phyloP scores from a whole-genome alignment of 1,284 basidiomycete genomes.

The Violaceomyces palustris region DNA sequence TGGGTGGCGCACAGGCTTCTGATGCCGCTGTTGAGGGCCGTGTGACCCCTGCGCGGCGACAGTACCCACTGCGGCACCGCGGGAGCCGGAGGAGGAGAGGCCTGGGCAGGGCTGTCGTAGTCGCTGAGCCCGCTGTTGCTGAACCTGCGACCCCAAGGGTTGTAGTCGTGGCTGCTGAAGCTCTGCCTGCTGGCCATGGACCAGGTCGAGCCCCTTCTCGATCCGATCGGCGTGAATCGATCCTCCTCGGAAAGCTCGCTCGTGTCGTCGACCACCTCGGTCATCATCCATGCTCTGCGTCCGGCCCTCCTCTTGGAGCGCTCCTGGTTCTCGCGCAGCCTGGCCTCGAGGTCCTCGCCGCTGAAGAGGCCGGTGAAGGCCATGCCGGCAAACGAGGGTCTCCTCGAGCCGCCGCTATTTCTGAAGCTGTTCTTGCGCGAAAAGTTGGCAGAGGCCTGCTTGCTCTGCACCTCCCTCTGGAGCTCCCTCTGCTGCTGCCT shows the following conservation, averaged over 20 bases:
- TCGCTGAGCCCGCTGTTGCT: conserved; percentile 30
- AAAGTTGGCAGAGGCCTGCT: neutral
- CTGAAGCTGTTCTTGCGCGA: conserved; percentile 36
- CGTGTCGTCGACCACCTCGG: conserved; percentile 43
- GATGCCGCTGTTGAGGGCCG: conserved; percentile 92
- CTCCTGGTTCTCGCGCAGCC: conserved; percentile 46
- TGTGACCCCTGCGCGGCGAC: conserved; percentile 76
- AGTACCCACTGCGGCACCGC: conserved; percentile 65
- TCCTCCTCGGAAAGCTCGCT: conserved; percentile 42
- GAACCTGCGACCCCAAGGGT: conserved; percentile 27
- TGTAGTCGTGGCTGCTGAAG: conserved; percentile 28
- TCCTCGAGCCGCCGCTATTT: conserved; percentile 22
- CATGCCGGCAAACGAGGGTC: conserved; percentile 30
- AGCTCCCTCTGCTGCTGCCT: conserved; percentile 26
- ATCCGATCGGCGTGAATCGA: conserved; percentile 43
- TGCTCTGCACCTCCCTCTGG: conserved; percentile 9
- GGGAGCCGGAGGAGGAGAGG: conserved; percentile 19
- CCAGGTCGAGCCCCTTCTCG: conserved; percentile 37
- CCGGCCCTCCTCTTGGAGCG: conserved; percentile 34
- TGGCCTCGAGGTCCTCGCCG: conserved; percentile 35
- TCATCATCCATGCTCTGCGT: conserved; percentile 46
- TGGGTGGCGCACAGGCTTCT: conserved; percentile 74
- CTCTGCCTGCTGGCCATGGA: conserved; percentile 22
- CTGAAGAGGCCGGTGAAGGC: conserved; percentile 31
- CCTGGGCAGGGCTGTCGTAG: conserved; percentile 18